These are phyloP conservation scores for Papiliotrema laurentii DNA, from an alignment of 1,284 basidiomycete genomes.

Conservation along the genomic window DNA sequence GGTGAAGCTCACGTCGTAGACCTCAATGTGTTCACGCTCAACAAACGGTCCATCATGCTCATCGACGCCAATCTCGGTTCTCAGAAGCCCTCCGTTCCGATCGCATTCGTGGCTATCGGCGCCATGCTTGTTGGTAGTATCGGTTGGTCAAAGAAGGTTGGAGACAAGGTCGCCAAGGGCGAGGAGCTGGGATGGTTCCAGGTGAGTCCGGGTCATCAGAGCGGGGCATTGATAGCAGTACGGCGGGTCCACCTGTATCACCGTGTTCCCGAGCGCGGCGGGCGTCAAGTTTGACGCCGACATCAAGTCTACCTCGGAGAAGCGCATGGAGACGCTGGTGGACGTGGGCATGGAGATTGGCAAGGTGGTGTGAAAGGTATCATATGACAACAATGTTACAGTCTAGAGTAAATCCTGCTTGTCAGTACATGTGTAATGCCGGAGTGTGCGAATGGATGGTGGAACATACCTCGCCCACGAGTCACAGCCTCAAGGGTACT, in stretches of 20 bases:
- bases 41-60: conserved; percentile 37
- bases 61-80: conserved; percentile 47
- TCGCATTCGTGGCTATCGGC: conserved; percentile 45
- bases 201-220: conserved; percentile 7
- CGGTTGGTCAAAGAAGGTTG: conserved; percentile 46
- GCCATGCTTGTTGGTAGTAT: conserved; percentile 56
- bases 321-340: conserved; percentile 66
- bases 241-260: conserved; percentile 56
- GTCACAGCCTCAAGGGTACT: no score
- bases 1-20: conserved; percentile 16
- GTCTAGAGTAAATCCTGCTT: background rate
- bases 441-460: no score
- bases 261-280: conserved; percentile 55
- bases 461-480: no score
- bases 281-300: conserved; percentile 63
- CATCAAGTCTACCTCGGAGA: conserved; percentile 57
- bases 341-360: conserved; percentile 55
- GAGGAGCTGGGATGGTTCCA: conserved; percentile 54
- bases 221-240: conserved; percentile 27
- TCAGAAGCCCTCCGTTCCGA: conserved; percentile 27
- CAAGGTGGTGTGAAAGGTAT: conserved; percentile 10
- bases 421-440: background rate
- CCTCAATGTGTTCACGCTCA: conserved; percentile 37
- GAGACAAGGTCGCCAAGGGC: conserved; percentile 48
- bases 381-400: background rate